phyloP scores from a whole-genome alignment of 2,329 filamentous ascomycete genomes.

The Colletotrichum horii region DNA sequence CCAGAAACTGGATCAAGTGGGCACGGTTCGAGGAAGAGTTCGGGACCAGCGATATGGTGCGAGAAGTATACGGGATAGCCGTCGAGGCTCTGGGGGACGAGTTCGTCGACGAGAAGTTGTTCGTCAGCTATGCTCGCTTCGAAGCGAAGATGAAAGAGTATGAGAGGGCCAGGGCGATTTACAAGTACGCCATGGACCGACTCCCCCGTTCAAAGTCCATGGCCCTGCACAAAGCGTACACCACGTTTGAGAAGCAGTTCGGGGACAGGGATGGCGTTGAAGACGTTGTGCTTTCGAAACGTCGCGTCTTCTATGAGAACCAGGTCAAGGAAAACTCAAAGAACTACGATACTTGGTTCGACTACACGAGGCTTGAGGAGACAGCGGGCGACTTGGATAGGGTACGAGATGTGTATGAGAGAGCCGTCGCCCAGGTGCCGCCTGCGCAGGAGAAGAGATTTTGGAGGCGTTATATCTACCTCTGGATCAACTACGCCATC shows the following conservation, averaged over 20 bases:
- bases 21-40: slow-evolving; percentile 95
- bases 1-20: slow-evolving; percentile 99
- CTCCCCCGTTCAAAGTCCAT: slow-evolving; percentile 87
- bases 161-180: slow-evolving; percentile 91
- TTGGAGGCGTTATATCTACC: slow-evolving; percentile 96
- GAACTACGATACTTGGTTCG: slow-evolving; percentile 98
- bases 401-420: slow-evolving; percentile 91
- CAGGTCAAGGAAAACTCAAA: slow-evolving; percentile 92
- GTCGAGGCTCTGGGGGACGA: slow-evolving; percentile 92
- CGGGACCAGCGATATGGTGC: slow-evolving; percentile 87
- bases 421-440: slow-evolving; percentile 92
- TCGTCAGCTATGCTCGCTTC: slow-evolving; percentile 94
- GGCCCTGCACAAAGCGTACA: slow-evolving; percentile 89
- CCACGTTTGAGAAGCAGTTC: slow-evolving; percentile 97
- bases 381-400: slow-evolving; percentile 80
- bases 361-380: slow-evolving; percentile 91
- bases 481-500: slow-evolving; percentile 97
- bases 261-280: slow-evolving; percentile 93
- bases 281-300: slow-evolving; percentile 93
- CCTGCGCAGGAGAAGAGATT: slow-evolving; percentile 96
- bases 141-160: slow-evolving; percentile 96
- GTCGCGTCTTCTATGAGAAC: slow-evolving; percentile 92
- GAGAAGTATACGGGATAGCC: slow-evolving; percentile 88
- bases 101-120: slow-evolving; percentile 94
- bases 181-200: slow-evolving; percentile 94